Evolutionary conservation across 306 rosid genomes (phyloP).

Genomic region (Coriaria nepalensis): DNA sequence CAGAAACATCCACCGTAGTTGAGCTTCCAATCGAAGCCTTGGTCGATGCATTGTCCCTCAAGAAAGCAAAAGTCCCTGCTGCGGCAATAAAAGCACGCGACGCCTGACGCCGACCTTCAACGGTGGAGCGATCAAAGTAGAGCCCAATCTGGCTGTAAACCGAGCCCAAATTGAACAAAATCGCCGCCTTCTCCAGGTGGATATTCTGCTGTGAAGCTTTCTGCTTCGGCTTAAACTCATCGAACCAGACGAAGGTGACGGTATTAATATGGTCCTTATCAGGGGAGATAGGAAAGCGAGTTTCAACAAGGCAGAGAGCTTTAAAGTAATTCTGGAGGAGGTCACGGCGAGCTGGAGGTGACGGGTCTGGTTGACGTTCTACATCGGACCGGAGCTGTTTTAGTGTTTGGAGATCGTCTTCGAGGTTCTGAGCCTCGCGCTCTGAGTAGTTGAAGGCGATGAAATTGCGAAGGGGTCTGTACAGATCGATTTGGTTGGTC

Average conservation of each 20-base stretch:
- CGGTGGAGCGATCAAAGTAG: constrained; percentile 64
- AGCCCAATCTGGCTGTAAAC: constrained; percentile 83
- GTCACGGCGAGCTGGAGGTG: constrained; percentile 77
- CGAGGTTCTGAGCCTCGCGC: constrained; percentile 86
- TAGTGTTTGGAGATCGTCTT: constrained; percentile 89
- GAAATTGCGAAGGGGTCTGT: constrained; percentile 82
- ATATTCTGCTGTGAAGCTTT: constrained; percentile 94
- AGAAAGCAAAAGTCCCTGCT: constrained; percentile 64
- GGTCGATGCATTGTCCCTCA: constrained; percentile 67
- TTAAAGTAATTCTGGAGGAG: constrained; percentile 60
- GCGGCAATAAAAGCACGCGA: constrained; percentile 75
- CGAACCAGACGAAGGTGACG: constrained; percentile 75
- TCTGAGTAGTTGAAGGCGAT: constrained; percentile 86
- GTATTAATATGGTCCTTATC: constrained; percentile 73
- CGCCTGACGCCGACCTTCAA: constrained; percentile 68
- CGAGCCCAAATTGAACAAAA: constrained; percentile 77
- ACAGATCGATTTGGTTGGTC: constrained; percentile 54
- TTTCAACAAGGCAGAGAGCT: constrained; percentile 79
- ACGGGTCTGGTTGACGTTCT: constrained; percentile 80
- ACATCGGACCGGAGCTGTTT: constrained; percentile 69
- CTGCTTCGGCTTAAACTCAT: constrained; percentile 68
- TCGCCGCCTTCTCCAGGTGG: constrained; percentile 82
- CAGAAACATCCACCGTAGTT: constrained; percentile 66
- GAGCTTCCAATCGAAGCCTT: constrained; percentile 71
- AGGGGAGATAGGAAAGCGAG: constrained; percentile 89